A percentile compares a stretch with the other conserved stretches of the same genome.
Evolutionary conservation across 1,284 basidiomycete species (phyloP).

Genomic region (Sutorius eximius): DNA sequence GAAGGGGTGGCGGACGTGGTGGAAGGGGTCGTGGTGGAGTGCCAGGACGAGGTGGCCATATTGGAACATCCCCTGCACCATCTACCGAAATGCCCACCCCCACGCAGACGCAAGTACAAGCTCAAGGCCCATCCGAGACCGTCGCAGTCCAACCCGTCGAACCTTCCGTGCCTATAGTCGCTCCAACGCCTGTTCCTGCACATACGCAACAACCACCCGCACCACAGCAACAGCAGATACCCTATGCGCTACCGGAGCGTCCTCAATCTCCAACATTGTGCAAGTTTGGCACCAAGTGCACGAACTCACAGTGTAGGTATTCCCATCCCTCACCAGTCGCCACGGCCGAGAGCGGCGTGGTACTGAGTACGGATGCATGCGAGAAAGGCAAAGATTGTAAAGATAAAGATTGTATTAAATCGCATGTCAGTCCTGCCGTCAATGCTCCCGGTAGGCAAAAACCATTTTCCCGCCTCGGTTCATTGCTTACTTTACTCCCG

Average conservation of each 20-base stretch:
- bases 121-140: slow-evolving; percentile 33
- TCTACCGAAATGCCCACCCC: slow-evolving; percentile 27
- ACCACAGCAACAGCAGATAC: slow-evolving; percentile 38
- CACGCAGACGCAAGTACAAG: slow-evolving; percentile 20
- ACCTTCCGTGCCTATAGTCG: slow-evolving; percentile 38
- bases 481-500: slow-evolving; percentile 3
- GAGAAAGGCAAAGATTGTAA: slow-evolving; percentile 83
- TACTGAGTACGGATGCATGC: slow-evolving; percentile 87
- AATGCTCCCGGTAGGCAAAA: slow-evolving; percentile 54
- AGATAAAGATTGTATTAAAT: slow-evolving; percentile 88
- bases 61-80: slow-evolving; percentile 25
- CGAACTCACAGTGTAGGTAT: slow-evolving; percentile 82
- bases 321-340: slow-evolving; percentile 92
- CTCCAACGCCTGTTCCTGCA: slow-evolving; percentile 35
- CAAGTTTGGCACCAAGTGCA: slow-evolving; percentile 88
- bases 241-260: slow-evolving; percentile 65
- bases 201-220: slow-evolving; percentile 32
- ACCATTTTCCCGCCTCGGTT: not conserved
- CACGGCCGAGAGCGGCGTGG: slow-evolving; percentile 88
- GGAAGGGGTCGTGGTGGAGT: slow-evolving; percentile 38
- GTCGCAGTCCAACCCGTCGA: slow-evolving; percentile 20
- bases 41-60: slow-evolving; percentile 29
- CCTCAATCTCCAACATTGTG: slow-evolving; percentile 85
- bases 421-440: slow-evolving; percentile 84
- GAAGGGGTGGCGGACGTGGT: slow-evolving; percentile 41